A percentile compares a stretch with the other conserved stretches of the same genome.
phyloP scores from a whole-genome alignment of 345 rosid species.

The Triadica sebifera region DNA sequence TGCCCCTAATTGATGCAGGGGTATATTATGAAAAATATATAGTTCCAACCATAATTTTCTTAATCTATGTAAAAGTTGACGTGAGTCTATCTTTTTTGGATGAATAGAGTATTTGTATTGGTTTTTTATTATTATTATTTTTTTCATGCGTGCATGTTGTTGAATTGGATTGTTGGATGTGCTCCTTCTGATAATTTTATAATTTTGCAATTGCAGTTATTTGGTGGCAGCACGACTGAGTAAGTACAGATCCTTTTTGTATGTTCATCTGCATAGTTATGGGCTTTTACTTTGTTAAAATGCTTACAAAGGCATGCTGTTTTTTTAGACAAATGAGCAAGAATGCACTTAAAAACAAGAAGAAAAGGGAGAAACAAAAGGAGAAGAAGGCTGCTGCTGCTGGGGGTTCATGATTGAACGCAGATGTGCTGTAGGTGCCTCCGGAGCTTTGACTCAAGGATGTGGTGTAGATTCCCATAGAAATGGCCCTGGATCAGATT shows the following conservation, averaged over 20 bases:
- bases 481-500: not conserved
- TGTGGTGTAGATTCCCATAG: not conserved
- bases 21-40: no score
- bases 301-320: not conserved
- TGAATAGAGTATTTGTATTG: not conserved
- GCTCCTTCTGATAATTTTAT: slow-evolving; percentile 30
- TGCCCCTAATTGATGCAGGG: no score
- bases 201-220: slow-evolving; percentile 50
- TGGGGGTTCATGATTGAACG: slow-evolving; percentile 11
- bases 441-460: not conserved
- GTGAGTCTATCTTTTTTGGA: no score
- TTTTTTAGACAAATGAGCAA: slow-evolving; percentile 72
- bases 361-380: slow-evolving; percentile 77
- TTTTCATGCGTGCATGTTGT: not conserved
- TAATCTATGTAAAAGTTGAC: no score
- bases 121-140: not conserved
- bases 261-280: slow-evolving; percentile 2
- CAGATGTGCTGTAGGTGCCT: not conserved
- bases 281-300: not conserved
- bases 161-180: not conserved
- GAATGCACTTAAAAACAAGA: slow-evolving; percentile 83
- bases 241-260: slow-evolving; percentile 39
- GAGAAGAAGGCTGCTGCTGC: slow-evolving; percentile 67
- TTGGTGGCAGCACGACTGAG: slow-evolving; percentile 63
- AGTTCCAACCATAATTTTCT: no score